A percentile compares a stretch with the other conserved stretches of the same genome.
Evolutionary conservation across 257 asterid species (phyloP).

Genomic region (Ilex asprella): DNA sequence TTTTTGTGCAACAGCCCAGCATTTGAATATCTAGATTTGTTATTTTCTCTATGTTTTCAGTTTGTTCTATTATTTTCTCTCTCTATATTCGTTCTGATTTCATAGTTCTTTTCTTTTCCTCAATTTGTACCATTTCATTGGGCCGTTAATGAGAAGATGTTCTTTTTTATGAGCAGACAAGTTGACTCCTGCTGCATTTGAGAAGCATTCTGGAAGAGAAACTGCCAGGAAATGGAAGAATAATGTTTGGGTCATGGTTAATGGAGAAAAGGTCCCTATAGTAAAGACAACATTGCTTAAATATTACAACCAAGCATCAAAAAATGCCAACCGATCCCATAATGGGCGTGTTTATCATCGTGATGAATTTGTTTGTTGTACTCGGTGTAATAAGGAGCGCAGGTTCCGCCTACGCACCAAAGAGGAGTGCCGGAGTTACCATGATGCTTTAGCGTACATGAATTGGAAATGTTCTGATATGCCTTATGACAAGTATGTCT

Average conservation of each 20-base stretch:
- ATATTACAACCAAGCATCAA: constrained; percentile 39
- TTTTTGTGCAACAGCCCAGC: background rate
- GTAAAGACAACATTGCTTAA: constrained; percentile 43
- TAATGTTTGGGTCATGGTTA: constrained; percentile 42
- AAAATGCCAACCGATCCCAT: constrained; percentile 34
- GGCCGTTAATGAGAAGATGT: constrained; percentile 7
- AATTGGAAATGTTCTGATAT: constrained; percentile 45
- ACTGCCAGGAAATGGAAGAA: constrained; percentile 56
- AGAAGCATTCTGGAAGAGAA: constrained; percentile 57
- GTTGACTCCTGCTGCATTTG: constrained; percentile 53
- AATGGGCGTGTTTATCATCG: constrained; percentile 33
- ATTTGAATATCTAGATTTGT: background rate
- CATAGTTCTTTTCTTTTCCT: background rate
- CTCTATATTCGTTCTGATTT: background rate
- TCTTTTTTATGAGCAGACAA: constrained; percentile 27
- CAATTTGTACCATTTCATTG: background rate
- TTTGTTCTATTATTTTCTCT: background rate
- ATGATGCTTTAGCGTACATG: constrained; percentile 35
- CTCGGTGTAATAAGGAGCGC: constrained; percentile 35
- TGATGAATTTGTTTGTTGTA: constrained; percentile 42
- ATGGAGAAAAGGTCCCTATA: constrained; percentile 52
- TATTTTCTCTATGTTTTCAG: background rate
- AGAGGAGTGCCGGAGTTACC: constrained; percentile 46
- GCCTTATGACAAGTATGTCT: constrained; percentile 43
- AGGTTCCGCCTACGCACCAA: constrained; percentile 45